phyloP scores from a whole-genome alignment of 257 asterid species.

The Buddleja alternifolia region DNA sequence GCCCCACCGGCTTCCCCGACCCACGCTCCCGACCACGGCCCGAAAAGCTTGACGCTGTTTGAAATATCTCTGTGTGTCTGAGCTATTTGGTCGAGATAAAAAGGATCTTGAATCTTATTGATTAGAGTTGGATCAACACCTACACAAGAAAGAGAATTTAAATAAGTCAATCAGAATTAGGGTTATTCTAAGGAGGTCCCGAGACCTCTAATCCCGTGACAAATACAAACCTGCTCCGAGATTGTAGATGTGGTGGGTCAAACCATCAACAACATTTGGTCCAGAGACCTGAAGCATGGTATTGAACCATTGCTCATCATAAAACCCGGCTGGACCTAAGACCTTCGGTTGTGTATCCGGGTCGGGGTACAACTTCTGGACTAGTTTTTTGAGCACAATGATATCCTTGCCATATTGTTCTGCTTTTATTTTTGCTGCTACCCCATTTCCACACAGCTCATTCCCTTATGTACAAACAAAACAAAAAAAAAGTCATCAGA shows the following conservation, averaged over 20 bases:
- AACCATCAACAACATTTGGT: conserved; percentile 65
- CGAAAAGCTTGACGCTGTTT: conserved; percentile 36
- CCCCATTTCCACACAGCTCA: conserved; percentile 70
- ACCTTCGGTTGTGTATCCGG: conserved; percentile 50
- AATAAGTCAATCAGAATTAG: neutral
- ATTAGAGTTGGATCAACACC: conserved; percentile 64
- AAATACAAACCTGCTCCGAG: conserved; percentile 67
- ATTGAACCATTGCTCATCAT: conserved; percentile 63
- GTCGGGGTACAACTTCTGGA: conserved; percentile 48
- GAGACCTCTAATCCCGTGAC: too few relatives aligned
- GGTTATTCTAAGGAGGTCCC: too few relatives aligned
- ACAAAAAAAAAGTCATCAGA: neutral
- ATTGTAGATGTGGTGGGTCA: conserved; percentile 82
- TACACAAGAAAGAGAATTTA: conserved; percentile 11
- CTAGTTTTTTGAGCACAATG: conserved; percentile 47
- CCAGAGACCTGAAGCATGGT: conserved; percentile 54
- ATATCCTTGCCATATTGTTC: conserved; percentile 74
- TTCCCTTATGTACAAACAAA: conserved; percentile 46
- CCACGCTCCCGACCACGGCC: conserved; percentile 80
- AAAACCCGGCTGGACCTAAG: conserved; percentile 84
- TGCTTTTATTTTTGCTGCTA: conserved; percentile 55
- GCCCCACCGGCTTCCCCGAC: conserved; percentile 95
- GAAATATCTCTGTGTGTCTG: conserved; percentile 52
- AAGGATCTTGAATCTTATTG: conserved; percentile 68
- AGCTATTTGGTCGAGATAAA: conserved; percentile 49